Percentiles rank a stretch among this genome's conserved stretches.
These are phyloP conservation scores for Arabidopsis suecica DNA, from an alignment of 345 rosid genomes.

Conservation along the genomic window DNA sequence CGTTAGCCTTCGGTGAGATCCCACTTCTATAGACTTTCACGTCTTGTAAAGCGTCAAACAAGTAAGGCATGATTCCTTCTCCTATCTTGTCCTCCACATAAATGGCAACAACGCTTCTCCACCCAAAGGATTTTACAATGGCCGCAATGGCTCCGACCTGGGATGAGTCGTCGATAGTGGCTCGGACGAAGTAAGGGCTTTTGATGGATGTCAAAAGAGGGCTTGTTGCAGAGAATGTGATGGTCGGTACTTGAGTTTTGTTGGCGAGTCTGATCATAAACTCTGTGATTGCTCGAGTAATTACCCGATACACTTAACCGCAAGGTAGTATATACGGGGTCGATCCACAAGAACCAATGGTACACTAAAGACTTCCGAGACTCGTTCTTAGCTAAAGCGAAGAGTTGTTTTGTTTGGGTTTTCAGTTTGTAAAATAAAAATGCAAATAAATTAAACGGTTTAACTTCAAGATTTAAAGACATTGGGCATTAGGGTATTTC, in stretches of 20 bases:
- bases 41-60: conserved; percentile 48
- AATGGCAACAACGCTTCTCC: conserved; percentile 54
- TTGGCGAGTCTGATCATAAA: conserved; percentile 44
- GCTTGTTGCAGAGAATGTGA: conserved; percentile 53
- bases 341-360: too few relatives aligned
- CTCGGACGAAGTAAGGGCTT: conserved; percentile 49
- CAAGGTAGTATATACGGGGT: too few relatives aligned
- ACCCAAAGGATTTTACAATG: conserved; percentile 43
- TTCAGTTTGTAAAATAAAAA: too few relatives aligned
- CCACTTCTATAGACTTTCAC: conserved; percentile 15
- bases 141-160: conserved; percentile 54
- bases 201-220: conserved; percentile 42
- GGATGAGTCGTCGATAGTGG: conserved; percentile 47
- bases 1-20: conserved; percentile 45
- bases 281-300: neutral
- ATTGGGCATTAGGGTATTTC: too few relatives aligned
- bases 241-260: conserved; percentile 55
- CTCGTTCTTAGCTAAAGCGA: too few relatives aligned
- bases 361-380: too few relatives aligned
- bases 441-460: too few relatives aligned
- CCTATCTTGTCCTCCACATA: conserved; percentile 51
- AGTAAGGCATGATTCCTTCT: conserved; percentile 46
- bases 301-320: too few relatives aligned
- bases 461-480: too few relatives aligned
- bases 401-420: too few relatives aligned